phyloP scores from a whole-genome alignment of 2,329 filamentous ascomycete genomes.

The Polychaeton citri region DNA sequence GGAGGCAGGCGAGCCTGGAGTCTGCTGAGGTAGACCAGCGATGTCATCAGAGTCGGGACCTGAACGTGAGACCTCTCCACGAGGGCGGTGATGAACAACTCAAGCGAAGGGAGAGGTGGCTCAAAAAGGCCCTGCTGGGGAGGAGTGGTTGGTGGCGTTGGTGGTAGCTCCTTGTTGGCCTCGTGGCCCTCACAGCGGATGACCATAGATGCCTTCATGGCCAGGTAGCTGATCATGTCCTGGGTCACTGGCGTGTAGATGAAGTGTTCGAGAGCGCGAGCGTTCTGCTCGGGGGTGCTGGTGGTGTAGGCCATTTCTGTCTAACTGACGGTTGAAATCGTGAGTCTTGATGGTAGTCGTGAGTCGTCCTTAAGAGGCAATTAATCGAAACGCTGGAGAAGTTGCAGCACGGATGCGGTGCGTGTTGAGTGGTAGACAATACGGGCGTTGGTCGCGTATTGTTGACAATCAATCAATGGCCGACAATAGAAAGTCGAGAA shows the following conservation, averaged over 20 bases:
- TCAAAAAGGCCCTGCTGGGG: constrained; percentile 39
- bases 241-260: constrained; percentile 62
- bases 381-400: no score
- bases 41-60: constrained; percentile 93
- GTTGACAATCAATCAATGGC: no score
- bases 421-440: no score
- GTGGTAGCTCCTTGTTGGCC: constrained; percentile 36
- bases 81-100: constrained; percentile 83
- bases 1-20: constrained; percentile 77
- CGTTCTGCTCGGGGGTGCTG: constrained; percentile 42
- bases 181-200: constrained; percentile 57
- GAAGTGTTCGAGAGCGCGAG: constrained; percentile 65
- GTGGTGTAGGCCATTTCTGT: constrained; percentile 36
- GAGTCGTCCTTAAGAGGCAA: no score
- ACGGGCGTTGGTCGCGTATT: no score
- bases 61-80: constrained; percentile 91
- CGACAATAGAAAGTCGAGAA: no score
- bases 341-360: no score
- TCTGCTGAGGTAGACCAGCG: constrained; percentile 80
- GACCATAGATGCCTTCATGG: constrained; percentile 59
- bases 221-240: constrained; percentile 67
- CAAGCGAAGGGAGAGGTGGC: constrained; percentile 56
- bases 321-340: no score
- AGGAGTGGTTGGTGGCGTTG: constrained; percentile 47
- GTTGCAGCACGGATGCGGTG: no score